Base-by-base conservation (phyloP, 1,284 basidiomycete genomes). In the Moesziomyces antarcticus region DNA sequence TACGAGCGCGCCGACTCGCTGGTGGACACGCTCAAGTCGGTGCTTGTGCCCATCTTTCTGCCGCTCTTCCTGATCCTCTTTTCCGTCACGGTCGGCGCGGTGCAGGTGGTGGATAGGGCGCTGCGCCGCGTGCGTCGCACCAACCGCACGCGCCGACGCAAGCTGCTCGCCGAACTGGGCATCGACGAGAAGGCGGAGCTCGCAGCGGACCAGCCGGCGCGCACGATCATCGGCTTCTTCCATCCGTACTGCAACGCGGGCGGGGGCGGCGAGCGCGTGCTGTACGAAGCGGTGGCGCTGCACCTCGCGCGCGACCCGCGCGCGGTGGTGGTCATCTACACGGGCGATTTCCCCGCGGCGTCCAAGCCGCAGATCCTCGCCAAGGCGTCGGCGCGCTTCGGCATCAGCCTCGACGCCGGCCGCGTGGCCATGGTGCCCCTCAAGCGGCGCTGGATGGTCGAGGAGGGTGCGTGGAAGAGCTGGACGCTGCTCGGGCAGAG, bases 181-280 rank as follows among this genome's bases (percentile, higher is more conserved):
- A 66, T 74, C 46, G 46, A 59, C 43, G 72, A 74, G 33, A 69
- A 70, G 44, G 40, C n/a, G 8, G n/a, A 20, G 14, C 35, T 21
- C 7, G 21, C 45, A 18, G 11, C 14, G 20, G 11, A 56, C 14
- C 37, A 18, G n/a, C 10, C n/a, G 5, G 20, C n/a, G 3, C 24
- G 40, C 44, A 70, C 66, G 41, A 59, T 83, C 37, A 45, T 83
- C 20, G 95, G 93, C 0, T 93, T 97, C 85, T 95, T 97, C 84
- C 95, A 97, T 85, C 95, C 95, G 0, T 97, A 94, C 85, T 97
- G 94, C 84, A 97, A 99, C 87, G 94, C 95, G 22, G 96, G 96
- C 0, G 96, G 96, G 13, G 97, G 97, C 14, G 97, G 97, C 0
- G 96, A 99, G 85, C 89, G 95, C 1, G 96, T 99, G 0, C 86